These are phyloP conservation scores for Tricholomella constricta DNA, from an alignment of 768 basidiomycete genomes.

Conservation along the genomic window DNA sequence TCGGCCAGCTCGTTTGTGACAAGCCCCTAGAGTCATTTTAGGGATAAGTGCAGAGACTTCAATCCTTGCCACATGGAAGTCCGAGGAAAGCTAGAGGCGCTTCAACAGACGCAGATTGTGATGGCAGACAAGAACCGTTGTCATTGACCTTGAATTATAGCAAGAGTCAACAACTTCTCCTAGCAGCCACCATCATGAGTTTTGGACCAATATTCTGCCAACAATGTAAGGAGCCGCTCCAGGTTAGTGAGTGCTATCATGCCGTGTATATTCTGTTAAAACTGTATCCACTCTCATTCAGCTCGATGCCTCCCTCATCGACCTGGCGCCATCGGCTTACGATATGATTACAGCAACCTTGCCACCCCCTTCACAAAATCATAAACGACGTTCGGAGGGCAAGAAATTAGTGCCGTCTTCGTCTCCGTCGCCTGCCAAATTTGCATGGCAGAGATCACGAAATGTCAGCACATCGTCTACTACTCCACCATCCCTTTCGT, in stretches of 20 bases:
- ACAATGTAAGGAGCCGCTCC: conserved; percentile 89
- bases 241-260: conserved; percentile 55
- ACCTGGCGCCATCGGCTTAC: conserved; percentile 84
- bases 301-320: conserved; percentile 90
- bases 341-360: conserved; percentile 78
- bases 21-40: too few species aligned
- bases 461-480: conserved; percentile 37
- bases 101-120: neutral
- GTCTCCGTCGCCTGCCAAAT: conserved; percentile 53
- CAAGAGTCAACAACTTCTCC: neutral
- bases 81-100: neutral
- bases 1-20: neutral
- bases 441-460: conserved; percentile 64
- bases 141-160: neutral
- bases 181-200: conserved; percentile 34
- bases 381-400: conserved; percentile 39
- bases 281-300: conserved; percentile 25
- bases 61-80: too few species aligned
- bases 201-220: conserved; percentile 62
- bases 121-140: neutral
- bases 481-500: conserved; percentile 41
- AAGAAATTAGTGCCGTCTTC: conserved; percentile 50
- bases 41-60: neutral
- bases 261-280: neutral
- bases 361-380: conserved; percentile 53